Evolutionary conservation across 768 basidiomycete species (phyloP), one percentile per base, ranked within the genome.

Genomic region (Crepidotus variabilis): DNA sequence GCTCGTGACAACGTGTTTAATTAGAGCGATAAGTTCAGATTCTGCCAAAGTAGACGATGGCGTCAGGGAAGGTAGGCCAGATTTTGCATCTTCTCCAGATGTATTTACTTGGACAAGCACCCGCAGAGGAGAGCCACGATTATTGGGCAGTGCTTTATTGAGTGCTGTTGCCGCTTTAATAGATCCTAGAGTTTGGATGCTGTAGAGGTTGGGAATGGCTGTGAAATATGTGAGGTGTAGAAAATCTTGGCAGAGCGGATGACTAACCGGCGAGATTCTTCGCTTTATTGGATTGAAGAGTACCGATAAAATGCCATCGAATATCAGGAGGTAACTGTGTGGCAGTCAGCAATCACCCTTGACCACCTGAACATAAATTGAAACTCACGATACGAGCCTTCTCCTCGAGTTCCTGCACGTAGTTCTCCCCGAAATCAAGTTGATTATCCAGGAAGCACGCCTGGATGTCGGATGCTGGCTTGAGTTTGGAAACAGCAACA

Each of bases 241-340:
- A 47, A 28, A 24, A 22, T 57, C 7, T 21, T 18, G 46, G 2
- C 8, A 8, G 13, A 35, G 16, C 14, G 10, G 16, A 23, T 18
- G 5, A 65, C 67, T 48, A 78, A 94, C 95, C 74, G 32, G 94
- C 92, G 14, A 96, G 81, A n/a, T 75, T 74, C 72, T 95, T 98
- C 28, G 88, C 85, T 71, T 98, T 98, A 72, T 98, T 98, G 11
- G 90, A 91, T 68, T 98, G 94, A 18, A 98, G 73, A 2, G 88
- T 84, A 6, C 96, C 96, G 61, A 98, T 96, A 69, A 96, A 98
- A 72, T 98, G 96, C 96, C 96, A 98, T 59, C 87, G 81, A 62
- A 98, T 93, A 60, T 92, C 89, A 21, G 62, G 59, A 0, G 96
- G 92, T n/a, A 98, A 82, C 94, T 96, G 66, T 20, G 52, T 33